Conservation (phyloP, 345 rosid species). For the Trapa bicornis region DNA sequence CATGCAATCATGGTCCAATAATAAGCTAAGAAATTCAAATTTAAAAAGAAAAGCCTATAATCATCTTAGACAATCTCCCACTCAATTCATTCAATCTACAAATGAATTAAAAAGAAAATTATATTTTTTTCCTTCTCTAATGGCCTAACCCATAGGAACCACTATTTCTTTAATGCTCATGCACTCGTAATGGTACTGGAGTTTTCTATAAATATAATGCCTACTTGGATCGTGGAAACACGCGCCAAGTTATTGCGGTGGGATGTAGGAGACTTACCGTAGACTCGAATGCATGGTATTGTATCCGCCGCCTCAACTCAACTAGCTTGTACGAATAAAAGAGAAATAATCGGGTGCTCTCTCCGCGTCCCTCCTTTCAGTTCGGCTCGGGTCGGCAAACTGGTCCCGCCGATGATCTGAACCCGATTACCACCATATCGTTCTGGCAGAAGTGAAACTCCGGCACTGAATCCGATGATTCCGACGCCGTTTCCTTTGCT, state of each 20-base stretch:
- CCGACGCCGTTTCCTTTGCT: constrained; percentile 1
- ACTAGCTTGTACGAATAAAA: not conserved
- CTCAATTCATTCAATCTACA: too few species aligned
- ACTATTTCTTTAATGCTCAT: too few species aligned
- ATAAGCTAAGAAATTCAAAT: too few species aligned
- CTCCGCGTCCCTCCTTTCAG: not conserved
- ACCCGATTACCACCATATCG: constrained; percentile 29
- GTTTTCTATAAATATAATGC: too few species aligned
- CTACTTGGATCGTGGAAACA: not conserved
- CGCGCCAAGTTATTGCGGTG: not conserved
- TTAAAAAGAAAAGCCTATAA: too few species aligned
- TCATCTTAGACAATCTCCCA: too few species aligned
- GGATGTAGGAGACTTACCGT: not conserved
- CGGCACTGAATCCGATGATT: constrained; percentile 5
- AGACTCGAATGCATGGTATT: not conserved
- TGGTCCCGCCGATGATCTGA: constrained; percentile 37
- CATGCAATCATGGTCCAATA: too few species aligned
- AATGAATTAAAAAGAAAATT: too few species aligned
- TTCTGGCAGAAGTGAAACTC: constrained; percentile 33
- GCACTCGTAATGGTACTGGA: too few species aligned
- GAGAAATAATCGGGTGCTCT: not conserved
- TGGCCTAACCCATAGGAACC: too few species aligned
- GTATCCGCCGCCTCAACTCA: not conserved
- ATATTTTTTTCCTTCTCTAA: too few species aligned
- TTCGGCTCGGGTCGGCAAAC: constrained; percentile 32